Base-by-base conservation (phyloP, 2,329 filamentous ascomycete genomes). In the Cladosporium sp. region DNA sequence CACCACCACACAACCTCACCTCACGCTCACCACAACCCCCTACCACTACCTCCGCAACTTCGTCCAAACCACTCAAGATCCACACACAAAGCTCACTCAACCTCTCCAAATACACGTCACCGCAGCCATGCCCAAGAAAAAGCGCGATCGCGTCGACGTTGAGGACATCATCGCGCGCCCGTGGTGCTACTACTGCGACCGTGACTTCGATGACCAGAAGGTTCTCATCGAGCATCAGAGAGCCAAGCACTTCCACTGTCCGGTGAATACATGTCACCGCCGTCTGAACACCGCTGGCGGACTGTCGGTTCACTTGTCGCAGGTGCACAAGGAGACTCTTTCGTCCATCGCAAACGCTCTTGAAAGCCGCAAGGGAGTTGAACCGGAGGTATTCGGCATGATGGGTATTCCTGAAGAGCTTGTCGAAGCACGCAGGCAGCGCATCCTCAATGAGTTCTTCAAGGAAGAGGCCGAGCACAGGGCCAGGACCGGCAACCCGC, bases 101-200 rank as follows among this genome's bases (percentile, higher is more conserved):
- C 28, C 13, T 32, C 35, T 17, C 17, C 9, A 50, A 4, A 32
- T 19, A 24, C 19, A 20, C 28, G 8, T 32, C 28, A 37, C 47
- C 47, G 47, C 47, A 25, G 15, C 5, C 47, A 50, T 50, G 47
- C 17, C 4, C 24, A 45, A 45, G 22, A 55, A 55, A 22, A 45
- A 47, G 32, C 32, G 20, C 19, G n/a, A 24, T 65, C 87, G 90
- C 70, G 90, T 91, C 62, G 86, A 92, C 68, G 80, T 97, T 65
- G 90, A 97, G 77, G 91, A 97, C 76, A 80, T 96, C 66, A 83
- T 99, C 61, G 79, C 81, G 65, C 88, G 92, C 58, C 89, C 93
- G 50, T 97, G 92, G 92, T 99, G 94, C 78, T 99, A 96, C 77
- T 99, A 99, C 79, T 99, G 94, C 87, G 94, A 99, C 76, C 89